Evolutionary conservation across 2,329 filamentous ascomycete genomes (phyloP).

Genomic region (Beauveria varroae): DNA sequence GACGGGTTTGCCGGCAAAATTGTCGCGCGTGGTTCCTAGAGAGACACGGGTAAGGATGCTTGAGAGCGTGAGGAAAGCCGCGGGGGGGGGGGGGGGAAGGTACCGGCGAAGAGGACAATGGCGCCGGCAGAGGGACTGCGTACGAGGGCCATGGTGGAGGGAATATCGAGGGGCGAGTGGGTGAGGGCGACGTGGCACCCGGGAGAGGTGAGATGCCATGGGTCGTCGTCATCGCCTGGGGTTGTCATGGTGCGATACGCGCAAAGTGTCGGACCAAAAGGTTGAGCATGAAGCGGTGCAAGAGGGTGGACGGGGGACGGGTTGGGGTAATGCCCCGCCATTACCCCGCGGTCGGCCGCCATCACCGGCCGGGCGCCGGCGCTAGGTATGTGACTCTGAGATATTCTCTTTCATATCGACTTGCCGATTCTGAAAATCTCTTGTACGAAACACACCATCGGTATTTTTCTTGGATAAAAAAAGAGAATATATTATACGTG

Average conservation of each 20-base stretch:
- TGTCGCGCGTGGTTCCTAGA: constrained; percentile 68
- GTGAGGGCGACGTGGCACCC: constrained; percentile 64
- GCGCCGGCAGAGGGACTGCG: constrained; percentile 67
- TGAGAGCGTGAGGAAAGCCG: not conserved
- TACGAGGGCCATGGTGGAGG: constrained; percentile 55
- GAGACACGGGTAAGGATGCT: not conserved
- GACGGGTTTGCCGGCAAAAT: constrained; percentile 64
- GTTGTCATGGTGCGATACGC: not conserved
- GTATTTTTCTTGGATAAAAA: too few species aligned
- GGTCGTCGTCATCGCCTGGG: constrained; percentile 13
- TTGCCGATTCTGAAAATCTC: not conserved
- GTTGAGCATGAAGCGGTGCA: too few species aligned
- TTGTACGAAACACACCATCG: not conserved
- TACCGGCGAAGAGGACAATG: constrained; percentile 66
- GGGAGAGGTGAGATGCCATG: constrained; percentile 37
- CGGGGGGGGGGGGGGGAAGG: constrained; percentile 24
- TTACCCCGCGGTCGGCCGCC: not conserved
- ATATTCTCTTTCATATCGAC: not conserved
- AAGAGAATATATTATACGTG: too few species aligned
- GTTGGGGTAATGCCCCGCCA: not conserved
- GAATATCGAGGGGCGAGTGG: constrained; percentile 48
- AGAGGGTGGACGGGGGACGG: too few species aligned
- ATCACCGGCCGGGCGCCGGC: not conserved
- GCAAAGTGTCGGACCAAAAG: too few species aligned
- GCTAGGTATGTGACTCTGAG: not conserved